Evolutionary conservation across 805 yeast genomes (phyloP), one percentile per base, ranked within the genome.

Genomic region (Scheffersomyces lignosus): DNA sequence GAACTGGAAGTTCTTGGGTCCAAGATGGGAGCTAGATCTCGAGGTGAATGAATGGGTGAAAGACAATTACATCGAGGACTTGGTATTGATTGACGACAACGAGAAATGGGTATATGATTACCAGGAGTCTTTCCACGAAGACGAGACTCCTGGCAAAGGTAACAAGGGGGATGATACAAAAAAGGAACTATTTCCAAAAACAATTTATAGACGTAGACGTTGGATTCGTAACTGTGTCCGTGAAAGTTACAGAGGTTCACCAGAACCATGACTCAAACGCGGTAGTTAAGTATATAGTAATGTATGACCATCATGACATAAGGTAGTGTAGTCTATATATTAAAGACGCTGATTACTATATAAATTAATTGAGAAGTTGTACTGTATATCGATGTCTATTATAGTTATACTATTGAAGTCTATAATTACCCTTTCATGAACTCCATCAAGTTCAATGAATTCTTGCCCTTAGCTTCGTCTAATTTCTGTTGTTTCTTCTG

Each of bases 101-200:
- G 85, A 83, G 27, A 87, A 87, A 58, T 87, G 96, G 96, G 91
- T 86, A 14, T 87, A 87, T 56, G 96, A 87, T 56, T 53, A 31
- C 27, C 38, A 31, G 23, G 37, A n/a, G n/a, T n/a, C n/a, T 20
- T 20, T 7, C 24, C 24, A 20, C 7, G 24, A 38, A 3, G 30
- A 18, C 34, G 28, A 32, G 22, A 34, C 16, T 18, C 4, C 27
- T 26, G 27, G 14, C 32, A 15, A 20, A 10, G 24, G 10, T 20
- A 20, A 20, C 24, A 10, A 20, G 10, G n/a, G n/a, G n/a, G n/a
- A n/a, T n/a, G n/a, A n/a, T n/a, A n/a, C n/a, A n/a, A n/a, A n/a
- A n/a, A 20, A 20, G 24, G 10, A 20, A 7, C 9, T 7, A 7
- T 7, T 20, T 20, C 25, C 60, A 38, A 40, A 77, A 45, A 67